Conservation (phyloP, 2,329 filamentous ascomycete species). For the Colletotrichum aenigma region DNA sequence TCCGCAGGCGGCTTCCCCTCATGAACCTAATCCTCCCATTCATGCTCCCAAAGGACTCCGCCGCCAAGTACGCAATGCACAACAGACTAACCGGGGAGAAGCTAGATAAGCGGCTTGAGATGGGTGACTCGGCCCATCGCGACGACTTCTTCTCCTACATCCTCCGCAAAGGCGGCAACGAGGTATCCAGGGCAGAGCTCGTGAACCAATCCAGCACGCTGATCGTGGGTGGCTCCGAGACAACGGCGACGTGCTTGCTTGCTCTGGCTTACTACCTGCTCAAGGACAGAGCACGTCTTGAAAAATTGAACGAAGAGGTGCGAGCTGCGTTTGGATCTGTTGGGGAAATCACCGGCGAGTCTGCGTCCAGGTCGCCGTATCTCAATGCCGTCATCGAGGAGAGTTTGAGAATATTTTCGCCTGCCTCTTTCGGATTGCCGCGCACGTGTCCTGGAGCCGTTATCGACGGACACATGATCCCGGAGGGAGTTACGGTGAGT, state of each 20-base stretch:
- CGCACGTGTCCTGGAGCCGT: background rate
- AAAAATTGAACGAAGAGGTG: background rate
- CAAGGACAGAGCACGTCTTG: background rate
- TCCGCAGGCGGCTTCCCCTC: background rate
- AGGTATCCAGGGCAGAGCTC: background rate
- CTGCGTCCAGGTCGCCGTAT: background rate
- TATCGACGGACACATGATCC: background rate
- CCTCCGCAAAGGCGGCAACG: background rate
- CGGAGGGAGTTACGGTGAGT: background rate
- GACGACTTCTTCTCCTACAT: background rate
- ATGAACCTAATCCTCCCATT: background rate
- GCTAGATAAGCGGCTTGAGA: background rate
- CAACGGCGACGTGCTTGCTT: background rate
- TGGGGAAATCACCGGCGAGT: background rate
- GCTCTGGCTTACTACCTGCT: background rate
- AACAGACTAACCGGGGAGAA: background rate
- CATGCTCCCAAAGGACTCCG: background rate
- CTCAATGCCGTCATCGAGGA: background rate
- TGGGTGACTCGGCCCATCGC: background rate
- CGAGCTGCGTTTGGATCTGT: background rate
- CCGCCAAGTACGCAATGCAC: background rate
- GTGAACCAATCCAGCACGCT: background rate
- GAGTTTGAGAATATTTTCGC: background rate
- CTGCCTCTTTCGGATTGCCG: background rate
- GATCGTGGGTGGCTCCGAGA: background rate